phyloP scores from a whole-genome alignment of 2,329 filamentous ascomycete genomes.

The Pseudopyrenochaeta lycopersici region DNA sequence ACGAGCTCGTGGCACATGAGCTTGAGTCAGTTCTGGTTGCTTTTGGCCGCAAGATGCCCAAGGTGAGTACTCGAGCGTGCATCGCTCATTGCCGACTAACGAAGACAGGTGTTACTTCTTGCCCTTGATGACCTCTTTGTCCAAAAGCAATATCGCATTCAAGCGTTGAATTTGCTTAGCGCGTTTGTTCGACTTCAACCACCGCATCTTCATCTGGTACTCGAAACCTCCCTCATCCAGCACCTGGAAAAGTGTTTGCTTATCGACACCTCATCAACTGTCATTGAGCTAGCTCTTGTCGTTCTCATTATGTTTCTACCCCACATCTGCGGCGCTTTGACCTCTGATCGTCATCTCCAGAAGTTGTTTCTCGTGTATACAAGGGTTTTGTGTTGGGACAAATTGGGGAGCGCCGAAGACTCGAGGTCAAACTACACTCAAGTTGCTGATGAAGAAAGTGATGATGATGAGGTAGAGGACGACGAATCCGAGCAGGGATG shows the following conservation, averaged over 20 bases:
- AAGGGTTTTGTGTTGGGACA: conserved; percentile 81
- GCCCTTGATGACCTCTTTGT: conserved; percentile 73
- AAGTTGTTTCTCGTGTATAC: conserved; percentile 84
- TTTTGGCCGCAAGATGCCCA: conserved; percentile 74
- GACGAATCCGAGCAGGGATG: conserved; percentile 57
- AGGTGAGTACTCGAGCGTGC: conserved; percentile 46
- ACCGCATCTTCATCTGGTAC: conserved; percentile 78
- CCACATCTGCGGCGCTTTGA: conserved; percentile 78
- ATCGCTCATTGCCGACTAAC: conserved; percentile 15
- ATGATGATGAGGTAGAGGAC: conserved; percentile 48
- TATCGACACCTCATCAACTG: conserved; percentile 78
- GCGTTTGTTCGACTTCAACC: conserved; percentile 79
- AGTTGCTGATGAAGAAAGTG: conserved; percentile 41
- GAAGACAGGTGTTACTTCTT: conserved; percentile 69
- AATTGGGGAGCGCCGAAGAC: conserved; percentile 49
- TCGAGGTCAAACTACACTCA: conserved; percentile 8
- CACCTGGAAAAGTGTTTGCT: conserved; percentile 78
- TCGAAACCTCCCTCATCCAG: conserved; percentile 76
- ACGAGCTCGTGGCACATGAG: conserved; percentile 59
- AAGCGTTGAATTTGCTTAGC: conserved; percentile 72
- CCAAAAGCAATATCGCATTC: conserved; percentile 69
- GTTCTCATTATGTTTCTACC: conserved; percentile 83
- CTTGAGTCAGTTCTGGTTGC: conserved; percentile 62
- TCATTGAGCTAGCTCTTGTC: conserved; percentile 78
- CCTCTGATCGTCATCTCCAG: conserved; percentile 68